Evolutionary conservation across 1,284 basidiomycete genomes (phyloP).

Genomic region (Ceratobasidium papillatum): DNA sequence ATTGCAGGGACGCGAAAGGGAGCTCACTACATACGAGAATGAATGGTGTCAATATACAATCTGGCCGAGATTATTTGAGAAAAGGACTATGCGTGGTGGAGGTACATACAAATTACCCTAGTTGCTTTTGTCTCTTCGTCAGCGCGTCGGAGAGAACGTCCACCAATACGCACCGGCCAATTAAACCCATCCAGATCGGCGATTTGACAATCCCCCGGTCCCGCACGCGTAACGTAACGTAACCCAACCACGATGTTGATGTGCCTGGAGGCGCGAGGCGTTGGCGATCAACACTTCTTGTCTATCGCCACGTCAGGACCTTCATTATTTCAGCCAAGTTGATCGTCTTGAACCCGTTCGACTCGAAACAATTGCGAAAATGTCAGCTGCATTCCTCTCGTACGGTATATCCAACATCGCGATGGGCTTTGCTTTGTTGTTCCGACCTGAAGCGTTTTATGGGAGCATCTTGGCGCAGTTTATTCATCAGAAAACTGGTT

Average conservation of each 20-base stretch:
- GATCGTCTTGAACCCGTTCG: too few relatives aligned
- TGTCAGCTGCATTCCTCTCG: slow-evolving; percentile 1
- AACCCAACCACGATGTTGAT: background rate
- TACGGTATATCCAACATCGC: slow-evolving; percentile 23
- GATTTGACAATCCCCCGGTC: background rate
- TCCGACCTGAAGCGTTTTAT: slow-evolving; percentile 10
- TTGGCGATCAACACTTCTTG: background rate
- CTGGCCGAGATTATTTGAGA: too few relatives aligned
- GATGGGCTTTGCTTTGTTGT: background rate
- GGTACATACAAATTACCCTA: too few relatives aligned
- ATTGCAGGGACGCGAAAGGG: too few relatives aligned
- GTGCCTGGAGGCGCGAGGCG: background rate
- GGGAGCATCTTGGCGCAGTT: background rate
- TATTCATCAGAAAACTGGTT: slow-evolving; percentile 1
- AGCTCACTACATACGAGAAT: too few relatives aligned
- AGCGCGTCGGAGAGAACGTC: too few relatives aligned
- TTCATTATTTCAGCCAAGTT: too few relatives aligned
- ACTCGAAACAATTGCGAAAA: background rate
- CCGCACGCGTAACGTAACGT: background rate
- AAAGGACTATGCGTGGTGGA: too few relatives aligned
- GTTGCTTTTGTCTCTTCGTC: too few relatives aligned
- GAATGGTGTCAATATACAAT: too few relatives aligned
- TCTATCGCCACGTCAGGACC: background rate
- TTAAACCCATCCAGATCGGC: background rate
- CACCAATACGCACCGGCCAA: too few relatives aligned